Evolutionary conservation across 768 basidiomycete species (phyloP), one percentile per base, ranked within the genome.

Genomic region (Boletellus ananiceps): DNA sequence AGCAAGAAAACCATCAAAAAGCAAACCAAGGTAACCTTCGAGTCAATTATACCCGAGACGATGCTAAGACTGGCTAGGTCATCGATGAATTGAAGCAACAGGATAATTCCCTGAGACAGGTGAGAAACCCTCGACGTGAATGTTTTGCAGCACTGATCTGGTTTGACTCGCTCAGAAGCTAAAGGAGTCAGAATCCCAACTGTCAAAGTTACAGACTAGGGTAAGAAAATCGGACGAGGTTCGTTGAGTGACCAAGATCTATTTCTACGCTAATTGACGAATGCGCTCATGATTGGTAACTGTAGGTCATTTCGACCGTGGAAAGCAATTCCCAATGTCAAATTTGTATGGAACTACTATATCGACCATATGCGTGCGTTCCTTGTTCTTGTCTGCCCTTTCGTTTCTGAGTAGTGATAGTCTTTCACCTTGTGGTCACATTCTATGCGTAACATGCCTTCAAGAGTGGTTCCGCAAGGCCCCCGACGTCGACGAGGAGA

Each of bases 381-480:
- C 35, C 31, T 31, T 47, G 29, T 11, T 19, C 13, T 21, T 14
- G 25, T 33, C 5, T 45, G 7, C 8, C 18, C 29, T 42, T 40
- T 13, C 12, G 41, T 57, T 51, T 19, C 56, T 56, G 41, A 57
- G 46, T 19, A 16, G 14, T 16, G 35, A 14, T 44, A 87, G 86
- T 2, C 72, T 88, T 38, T 77, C 84, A 1, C 87, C 87, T 0
- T 89, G 87, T 57, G 87, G 87, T 1, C 87, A 89, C 56, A 76
- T 86, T n/a, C 71, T 86, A n/a, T 89, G 87, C 49, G 74, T 84
- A 23, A 56, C 59, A 3, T 89, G 87, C 57, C 77, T 89, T 8
- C 83, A 86, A 64, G 80, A 83, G 56, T 89, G 87, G 87, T 89
- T 89, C 68, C 77, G 80, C 50, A 76, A 79, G 44, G 84, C 85